A percentile compares a stretch with the other conserved stretches of the same genome.
These are phyloP conservation scores for Hirsutella rhossiliensis DNA, from an alignment of 2,329 filamentous ascomycete genomes.

Conservation along the genomic window DNA sequence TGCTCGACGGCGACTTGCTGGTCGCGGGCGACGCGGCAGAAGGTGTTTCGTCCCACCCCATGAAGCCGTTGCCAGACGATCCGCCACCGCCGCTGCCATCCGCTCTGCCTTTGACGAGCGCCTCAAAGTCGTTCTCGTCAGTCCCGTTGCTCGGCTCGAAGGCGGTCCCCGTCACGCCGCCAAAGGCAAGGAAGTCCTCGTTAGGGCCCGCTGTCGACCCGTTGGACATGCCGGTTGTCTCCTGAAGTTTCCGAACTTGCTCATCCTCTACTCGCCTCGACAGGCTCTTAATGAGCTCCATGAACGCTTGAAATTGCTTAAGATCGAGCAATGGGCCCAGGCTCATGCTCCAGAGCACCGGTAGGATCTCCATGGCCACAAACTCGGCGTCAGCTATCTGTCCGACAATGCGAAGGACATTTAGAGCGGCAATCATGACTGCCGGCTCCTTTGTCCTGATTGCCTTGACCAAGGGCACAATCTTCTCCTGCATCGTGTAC, in stretches of 20 bases:
- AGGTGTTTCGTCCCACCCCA: slow-evolving; percentile 37
- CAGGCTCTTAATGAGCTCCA: slow-evolving; percentile 73
- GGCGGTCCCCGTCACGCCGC: slow-evolving; percentile 49
- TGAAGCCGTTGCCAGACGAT: slow-evolving; percentile 28
- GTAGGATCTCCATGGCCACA: slow-evolving; percentile 80
- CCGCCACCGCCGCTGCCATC: slow-evolving; percentile 15
- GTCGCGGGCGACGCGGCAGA: slow-evolving; percentile 20
- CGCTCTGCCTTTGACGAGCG: slow-evolving; percentile 63
- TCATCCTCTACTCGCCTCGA: slow-evolving; percentile 77
- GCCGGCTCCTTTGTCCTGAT: slow-evolving; percentile 98
- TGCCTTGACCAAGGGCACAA: slow-evolving; percentile 75
- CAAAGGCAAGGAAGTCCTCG: slow-evolving; percentile 61
- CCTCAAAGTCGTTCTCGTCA: slow-evolving; percentile 69
- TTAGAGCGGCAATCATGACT: slow-evolving; percentile 88
- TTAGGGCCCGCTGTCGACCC: slow-evolving; percentile 35
- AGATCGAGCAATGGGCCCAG: slow-evolving; percentile 81
- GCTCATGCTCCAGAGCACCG: slow-evolving; percentile 83
- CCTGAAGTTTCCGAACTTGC: slow-evolving; percentile 77
- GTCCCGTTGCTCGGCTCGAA: slow-evolving; percentile 41
- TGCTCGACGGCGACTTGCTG: slow-evolving; percentile 20
- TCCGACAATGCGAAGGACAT: slow-evolving; percentile 75
- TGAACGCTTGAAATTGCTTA: slow-evolving; percentile 79
- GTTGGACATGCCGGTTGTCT: slow-evolving; percentile 53
- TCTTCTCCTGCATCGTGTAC: slow-evolving; percentile 96
- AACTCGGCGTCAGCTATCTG: slow-evolving; percentile 78